A percentile compares a stretch with the other conserved stretches of the same genome.
Evolutionary conservation across 1,284 basidiomycete species (phyloP).

Genomic region (Xerocomus cyaneibrunnescens): DNA sequence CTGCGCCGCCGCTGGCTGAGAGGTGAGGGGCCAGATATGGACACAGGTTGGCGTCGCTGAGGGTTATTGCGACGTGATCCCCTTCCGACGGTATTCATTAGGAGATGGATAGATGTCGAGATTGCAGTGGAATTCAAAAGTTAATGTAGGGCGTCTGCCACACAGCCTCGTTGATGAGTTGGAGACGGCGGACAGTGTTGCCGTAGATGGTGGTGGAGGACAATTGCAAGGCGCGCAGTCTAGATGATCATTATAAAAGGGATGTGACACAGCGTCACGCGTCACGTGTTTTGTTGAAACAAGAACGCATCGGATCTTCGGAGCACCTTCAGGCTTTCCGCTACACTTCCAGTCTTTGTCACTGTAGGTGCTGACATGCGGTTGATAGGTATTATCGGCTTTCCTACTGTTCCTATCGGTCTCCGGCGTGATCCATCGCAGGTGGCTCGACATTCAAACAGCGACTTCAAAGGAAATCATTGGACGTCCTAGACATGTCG

Average conservation of each 20-base stretch:
- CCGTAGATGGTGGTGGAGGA: constrained; percentile 15
- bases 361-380: neutral
- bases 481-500: neutral
- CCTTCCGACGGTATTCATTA: constrained; percentile 27
- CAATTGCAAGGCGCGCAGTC: neutral
- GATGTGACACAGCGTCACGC: constrained; percentile 14
- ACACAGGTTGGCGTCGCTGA: constrained; percentile 20
- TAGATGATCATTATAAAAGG: constrained; percentile 14
- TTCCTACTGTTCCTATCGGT: neutral
- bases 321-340: neutral
- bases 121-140: constrained; percentile 4
- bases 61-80: constrained; percentile 26
- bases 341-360: neutral
- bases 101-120: neutral
- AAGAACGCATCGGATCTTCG: neutral
- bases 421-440: neutral
- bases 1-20: constrained; percentile 25
- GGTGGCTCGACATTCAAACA: neutral
- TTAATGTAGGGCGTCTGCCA: neutral
- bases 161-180: constrained; percentile 6
- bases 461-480: neutral
- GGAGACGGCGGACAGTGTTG: neutral
- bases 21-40: constrained; percentile 21
- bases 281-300: constrained; percentile 17
- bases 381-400: neutral